A percentile compares a stretch with the other conserved stretches of the same genome.
Evolutionary conservation across 108 stramenopile genomes (phyloP).

Genomic region (Nitzschia sp.): DNA sequence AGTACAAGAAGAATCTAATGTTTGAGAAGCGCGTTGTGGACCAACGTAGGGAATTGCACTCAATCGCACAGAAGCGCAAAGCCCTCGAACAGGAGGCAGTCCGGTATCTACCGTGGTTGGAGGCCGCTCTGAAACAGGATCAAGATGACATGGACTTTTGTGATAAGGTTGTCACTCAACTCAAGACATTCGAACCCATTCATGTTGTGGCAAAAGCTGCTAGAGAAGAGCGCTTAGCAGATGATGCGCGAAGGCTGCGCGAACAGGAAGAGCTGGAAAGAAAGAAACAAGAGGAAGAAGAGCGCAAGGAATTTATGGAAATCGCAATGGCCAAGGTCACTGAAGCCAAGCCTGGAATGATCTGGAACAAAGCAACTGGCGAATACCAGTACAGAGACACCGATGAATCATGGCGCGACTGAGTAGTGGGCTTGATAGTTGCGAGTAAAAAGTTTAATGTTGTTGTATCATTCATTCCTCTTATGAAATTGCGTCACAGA

Average conservation of each 20-base stretch:
- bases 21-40: slow-evolving; percentile 35
- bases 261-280: slow-evolving; percentile 57
- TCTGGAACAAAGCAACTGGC: slow-evolving; percentile 78
- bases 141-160: slow-evolving; percentile 70
- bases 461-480: too few relatives aligned
- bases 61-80: slow-evolving; percentile 55
- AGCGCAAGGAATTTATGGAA: slow-evolving; percentile 54
- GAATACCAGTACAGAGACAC: slow-evolving; percentile 84
- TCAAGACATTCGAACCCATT: slow-evolving; percentile 44
- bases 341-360: slow-evolving; percentile 78
- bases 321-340: slow-evolving; percentile 63
- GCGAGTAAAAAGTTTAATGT: too few relatives aligned
- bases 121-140: slow-evolving; percentile 65
- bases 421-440: too few relatives aligned
- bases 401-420: slow-evolving; percentile 89
- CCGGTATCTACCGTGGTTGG: slow-evolving; percentile 73
- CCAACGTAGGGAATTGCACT: slow-evolving; percentile 55
- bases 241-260: slow-evolving; percentile 38
- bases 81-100: slow-evolving; percentile 62
- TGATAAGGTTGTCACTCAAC: slow-evolving; percentile 49
- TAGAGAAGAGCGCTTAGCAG: slow-evolving; percentile 50
- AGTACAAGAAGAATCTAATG: slow-evolving; percentile 51
- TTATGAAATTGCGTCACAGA: too few relatives aligned
- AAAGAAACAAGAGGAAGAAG: slow-evolving; percentile 48
- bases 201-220: slow-evolving; percentile 56